These are phyloP conservation scores for Asterophora lycoperdoides DNA, from an alignment of 768 basidiomycete species.

Conservation along the genomic window DNA sequence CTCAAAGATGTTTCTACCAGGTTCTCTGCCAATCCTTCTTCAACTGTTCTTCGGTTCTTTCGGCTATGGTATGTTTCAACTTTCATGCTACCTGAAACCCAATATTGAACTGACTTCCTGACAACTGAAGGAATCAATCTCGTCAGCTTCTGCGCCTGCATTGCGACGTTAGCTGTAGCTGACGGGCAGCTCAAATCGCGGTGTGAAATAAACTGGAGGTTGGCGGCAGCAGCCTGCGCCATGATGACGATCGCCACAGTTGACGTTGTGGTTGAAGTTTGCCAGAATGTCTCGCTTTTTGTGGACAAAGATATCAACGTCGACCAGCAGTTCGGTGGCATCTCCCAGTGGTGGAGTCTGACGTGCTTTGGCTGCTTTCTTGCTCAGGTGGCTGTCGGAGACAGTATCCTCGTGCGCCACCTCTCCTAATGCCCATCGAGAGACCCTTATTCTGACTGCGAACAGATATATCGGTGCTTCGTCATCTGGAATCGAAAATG, in stretches of 20 bases:
- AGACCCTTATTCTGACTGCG: background rate
- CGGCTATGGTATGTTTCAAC: background rate
- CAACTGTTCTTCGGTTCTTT: background rate
- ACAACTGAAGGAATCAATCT: background rate
- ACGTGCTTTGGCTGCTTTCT: background rate
- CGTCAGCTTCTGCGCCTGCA: background rate
- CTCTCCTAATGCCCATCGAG: background rate
- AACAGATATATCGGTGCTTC: constrained; percentile 7
- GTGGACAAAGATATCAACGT: background rate
- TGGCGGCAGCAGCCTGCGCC: background rate
- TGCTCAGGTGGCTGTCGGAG: constrained; percentile 2
- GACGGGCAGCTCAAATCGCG: background rate
- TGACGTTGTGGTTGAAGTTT: background rate
- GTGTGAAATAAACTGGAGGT: background rate
- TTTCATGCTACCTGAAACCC: background rate
- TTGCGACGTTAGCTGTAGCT: background rate
- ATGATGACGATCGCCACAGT: background rate
- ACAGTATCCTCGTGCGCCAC: constrained; percentile 1
- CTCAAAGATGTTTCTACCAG: background rate
- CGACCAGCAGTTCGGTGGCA: background rate
- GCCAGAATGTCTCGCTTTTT: background rate
- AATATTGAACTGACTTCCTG: background rate
- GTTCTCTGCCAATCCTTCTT: background rate
- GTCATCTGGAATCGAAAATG: constrained; percentile 1
- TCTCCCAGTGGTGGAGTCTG: background rate